Evolutionary conservation across 2,329 filamentous ascomycete genomes (phyloP), one percentile per base, ranked within the genome.

Genomic region (Paecilomyces formosus): DNA sequence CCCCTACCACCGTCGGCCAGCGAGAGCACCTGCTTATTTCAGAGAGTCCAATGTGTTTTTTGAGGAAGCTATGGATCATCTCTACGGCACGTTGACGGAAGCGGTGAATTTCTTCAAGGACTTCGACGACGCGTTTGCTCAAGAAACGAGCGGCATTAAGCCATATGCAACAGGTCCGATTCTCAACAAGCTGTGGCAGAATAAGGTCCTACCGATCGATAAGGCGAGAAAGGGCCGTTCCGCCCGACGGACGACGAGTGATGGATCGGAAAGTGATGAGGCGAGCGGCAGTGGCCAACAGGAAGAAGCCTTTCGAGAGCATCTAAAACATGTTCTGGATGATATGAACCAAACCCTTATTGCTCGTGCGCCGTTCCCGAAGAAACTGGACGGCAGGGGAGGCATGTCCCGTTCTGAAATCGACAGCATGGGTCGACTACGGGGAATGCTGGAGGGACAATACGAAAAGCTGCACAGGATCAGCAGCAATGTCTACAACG

Each of bases 71-170:
- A 58, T 62, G 50, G 51, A 51, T 5, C 59, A 58, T 31, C 55
- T 67, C 5, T 55, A 57, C 54, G 52, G 35, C 4, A 58, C 62
- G 1, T 50, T 69, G 7, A 57, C 51, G 15, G 59, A 64, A 18
- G 61, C 65, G 2, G 62, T 62, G 15, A 31, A 56, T 8, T 63
- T 64, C 53, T 68, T 66, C 58, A 60, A 57, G 5, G 49, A 55
- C 12, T 65, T 70, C 26, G 30, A 54, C 7, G 18, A 18, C 22
- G 52, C n/a, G n/a, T 61, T 60, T 33, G 28, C 45, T 11, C 13
- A 53, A 15, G 60, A 61, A 11, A 61, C 45, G 30, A 39, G n/a
- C 5, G n/a, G 55, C 3, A 52, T 57, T 39, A 53, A 53, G 3
- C 18, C 55, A 13, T 59, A 60, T 33, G 22, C 33, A 13, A 15